Percentiles rank a stretch among this genome's conserved stretches.
phyloP scores from a whole-genome alignment of 192 early-diverging fungal genomes.

The Linnemannia elongata region DNA sequence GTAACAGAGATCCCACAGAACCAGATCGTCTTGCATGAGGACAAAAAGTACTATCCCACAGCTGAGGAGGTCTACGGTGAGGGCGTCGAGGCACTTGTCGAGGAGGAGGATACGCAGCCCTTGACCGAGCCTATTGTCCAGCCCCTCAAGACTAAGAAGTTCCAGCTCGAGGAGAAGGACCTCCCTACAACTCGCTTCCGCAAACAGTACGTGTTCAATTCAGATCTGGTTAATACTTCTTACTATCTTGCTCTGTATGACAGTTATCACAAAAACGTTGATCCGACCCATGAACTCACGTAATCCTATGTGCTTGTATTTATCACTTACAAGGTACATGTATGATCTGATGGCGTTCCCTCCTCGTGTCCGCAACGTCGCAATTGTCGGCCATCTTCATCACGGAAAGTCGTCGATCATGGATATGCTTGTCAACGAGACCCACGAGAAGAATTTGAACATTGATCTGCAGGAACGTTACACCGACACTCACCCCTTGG shows the following conservation, averaged over 20 bases:
- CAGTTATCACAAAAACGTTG: not conserved
- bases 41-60: constrained; percentile 99
- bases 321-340: constrained; percentile 68
- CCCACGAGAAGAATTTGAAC: constrained; percentile 74
- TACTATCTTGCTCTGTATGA: not conserved
- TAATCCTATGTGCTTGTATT: not conserved
- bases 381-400: constrained; percentile 94
- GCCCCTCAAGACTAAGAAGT: constrained; percentile 89
- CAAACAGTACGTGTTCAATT: constrained; percentile 78
- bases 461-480: constrained; percentile 74
- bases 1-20: constrained; percentile 68
- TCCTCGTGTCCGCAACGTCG: constrained; percentile 88
- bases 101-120: constrained; percentile 98
- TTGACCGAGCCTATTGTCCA: constrained; percentile 95
- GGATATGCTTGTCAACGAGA: constrained; percentile 92
- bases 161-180: constrained; percentile 86
- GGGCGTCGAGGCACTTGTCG: constrained; percentile 95
- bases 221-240: not conserved
- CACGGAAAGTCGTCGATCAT: constrained; percentile 97
- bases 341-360: constrained; percentile 87
- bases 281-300: not conserved
- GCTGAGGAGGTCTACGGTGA: constrained; percentile 96
- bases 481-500: constrained; percentile 94
- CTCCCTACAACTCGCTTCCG: constrained; percentile 87
- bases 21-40: constrained; percentile 96